Base-by-base conservation (phyloP, 2,329 filamentous ascomycete genomes). In the Elsinoe arachidis region DNA sequence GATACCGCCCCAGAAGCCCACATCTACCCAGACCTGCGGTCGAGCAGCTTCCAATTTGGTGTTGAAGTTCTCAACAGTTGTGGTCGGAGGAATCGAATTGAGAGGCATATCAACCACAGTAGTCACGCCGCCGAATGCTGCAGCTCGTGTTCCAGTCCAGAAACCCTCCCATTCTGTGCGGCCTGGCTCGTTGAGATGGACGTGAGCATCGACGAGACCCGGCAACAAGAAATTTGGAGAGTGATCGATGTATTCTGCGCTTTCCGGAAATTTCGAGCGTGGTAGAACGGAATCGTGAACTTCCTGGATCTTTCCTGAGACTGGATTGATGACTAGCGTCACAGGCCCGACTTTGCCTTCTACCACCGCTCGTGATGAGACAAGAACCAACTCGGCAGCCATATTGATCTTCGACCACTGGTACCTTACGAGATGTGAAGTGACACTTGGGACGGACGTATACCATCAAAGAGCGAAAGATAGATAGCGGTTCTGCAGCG, bases 131-230 rank as follows among this genome's bases (percentile, higher is more conserved):
- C 93, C 93, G 65, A 92, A 95, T 10, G 93, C 93, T 3, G 93
- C 93, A 34, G 93, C 93, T 65, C 88, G 82, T 21, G 93, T 97
- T 51, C 93, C 93, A 0, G 91, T 96, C 77, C 86, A 88, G 77
- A 99, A 99, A 10, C 93, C 93, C 70, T 99, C 93, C 93, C 93
- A 97, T 80, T 96, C 92, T 55, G 92, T 96, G 58, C 93, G 83
- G 41, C 93, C 93, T 0, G 93, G 93, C 74, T 99, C 93, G 68
- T 97, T 97, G 65, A 97, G 82, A 74, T 99, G 93, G 37, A 99
- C 93, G 71, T 99, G 93, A 35, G 93, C 92, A 70, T 99, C 93
- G 15, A 99, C 92, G 30, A 99, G 78, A 17, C 93, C 93, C 0
- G 93, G 93, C 34, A 97, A 79, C 38, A 99, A 77, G 47, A 97